Conservation (phyloP, 179 eudicot species). For the Spinacia oleracea region DNA sequence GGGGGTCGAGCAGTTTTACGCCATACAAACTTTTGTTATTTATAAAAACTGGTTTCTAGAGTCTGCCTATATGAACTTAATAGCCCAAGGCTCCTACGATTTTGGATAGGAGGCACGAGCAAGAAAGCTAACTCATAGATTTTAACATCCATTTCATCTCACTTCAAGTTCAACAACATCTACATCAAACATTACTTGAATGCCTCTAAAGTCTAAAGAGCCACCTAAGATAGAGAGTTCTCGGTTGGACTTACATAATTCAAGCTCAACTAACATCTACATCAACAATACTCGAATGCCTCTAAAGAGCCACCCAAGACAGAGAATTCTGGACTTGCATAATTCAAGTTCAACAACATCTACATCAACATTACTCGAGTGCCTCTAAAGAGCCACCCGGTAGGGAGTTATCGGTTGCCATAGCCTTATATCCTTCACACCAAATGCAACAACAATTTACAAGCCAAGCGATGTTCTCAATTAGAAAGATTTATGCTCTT, state of each 20-base stretch:
- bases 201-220: not conserved
- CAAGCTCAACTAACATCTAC: not conserved
- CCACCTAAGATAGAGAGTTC: not conserved
- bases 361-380: not conserved
- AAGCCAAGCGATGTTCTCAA: too few relatives aligned
- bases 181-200: conserved; percentile 1
- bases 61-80: not conserved
- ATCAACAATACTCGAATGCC: not conserved
- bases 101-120: not conserved
- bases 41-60: too few relatives aligned
- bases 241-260: not conserved
- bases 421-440: not conserved
- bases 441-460: not conserved
- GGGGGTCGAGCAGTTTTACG: not conserved
- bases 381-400: not conserved
- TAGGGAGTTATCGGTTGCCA: not conserved
- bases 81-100: not conserved
- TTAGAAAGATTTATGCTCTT: too few relatives aligned
- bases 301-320: not conserved
- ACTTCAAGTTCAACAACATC: not conserved
- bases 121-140: not conserved
- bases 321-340: not conserved
- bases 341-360: not conserved
- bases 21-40: not conserved
- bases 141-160: not conserved